Percentiles rank a stretch among this genome's conserved stretches.
Conservation (phyloP, 257 asterid species). For the Perilla frutescens region DNA sequence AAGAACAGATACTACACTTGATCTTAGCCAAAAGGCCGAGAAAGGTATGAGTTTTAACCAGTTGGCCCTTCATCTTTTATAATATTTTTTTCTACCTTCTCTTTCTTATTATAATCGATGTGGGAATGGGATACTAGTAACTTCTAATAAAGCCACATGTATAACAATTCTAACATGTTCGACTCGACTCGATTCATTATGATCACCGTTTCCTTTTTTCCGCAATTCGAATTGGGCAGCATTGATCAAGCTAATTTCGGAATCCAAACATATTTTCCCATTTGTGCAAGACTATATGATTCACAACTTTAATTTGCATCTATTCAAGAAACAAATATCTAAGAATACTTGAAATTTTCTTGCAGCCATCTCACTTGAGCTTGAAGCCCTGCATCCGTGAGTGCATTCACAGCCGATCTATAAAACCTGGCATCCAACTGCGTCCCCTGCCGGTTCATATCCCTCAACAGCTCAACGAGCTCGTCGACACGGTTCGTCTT, state of each 20-base stretch:
- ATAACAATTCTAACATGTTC: no score
- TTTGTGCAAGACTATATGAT: no score
- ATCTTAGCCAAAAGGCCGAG: conserved; percentile 92
- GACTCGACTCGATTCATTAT: no score
- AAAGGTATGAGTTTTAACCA: conserved; percentile 48
- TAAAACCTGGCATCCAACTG: conserved; percentile 66
- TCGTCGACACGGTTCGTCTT: conserved; percentile 76
- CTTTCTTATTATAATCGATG: not conserved
- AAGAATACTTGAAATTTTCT: conserved; percentile 50
- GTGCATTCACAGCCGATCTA: conserved; percentile 75
- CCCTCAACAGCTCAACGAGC: conserved; percentile 72
- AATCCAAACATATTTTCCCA: no score
- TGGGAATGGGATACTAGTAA: not conserved
- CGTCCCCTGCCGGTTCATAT: conserved; percentile 65
- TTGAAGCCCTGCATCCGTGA: conserved; percentile 77
- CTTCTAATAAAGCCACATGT: not conserved
- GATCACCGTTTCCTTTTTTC: no score
- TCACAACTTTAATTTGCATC: conserved; percentile 8
- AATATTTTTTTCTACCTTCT: not conserved
- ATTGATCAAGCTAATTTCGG: no score
- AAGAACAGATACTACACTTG: conserved; percentile 76
- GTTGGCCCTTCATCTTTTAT: not conserved
- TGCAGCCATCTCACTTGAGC: conserved; percentile 65
- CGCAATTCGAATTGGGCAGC: no score
- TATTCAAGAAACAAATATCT: conserved; percentile 16